Percentiles rank a stretch among this genome's conserved stretches.
phyloP scores from a whole-genome alignment of 1,284 basidiomycete genomes.

The Taiwanofungus camphoratus region DNA sequence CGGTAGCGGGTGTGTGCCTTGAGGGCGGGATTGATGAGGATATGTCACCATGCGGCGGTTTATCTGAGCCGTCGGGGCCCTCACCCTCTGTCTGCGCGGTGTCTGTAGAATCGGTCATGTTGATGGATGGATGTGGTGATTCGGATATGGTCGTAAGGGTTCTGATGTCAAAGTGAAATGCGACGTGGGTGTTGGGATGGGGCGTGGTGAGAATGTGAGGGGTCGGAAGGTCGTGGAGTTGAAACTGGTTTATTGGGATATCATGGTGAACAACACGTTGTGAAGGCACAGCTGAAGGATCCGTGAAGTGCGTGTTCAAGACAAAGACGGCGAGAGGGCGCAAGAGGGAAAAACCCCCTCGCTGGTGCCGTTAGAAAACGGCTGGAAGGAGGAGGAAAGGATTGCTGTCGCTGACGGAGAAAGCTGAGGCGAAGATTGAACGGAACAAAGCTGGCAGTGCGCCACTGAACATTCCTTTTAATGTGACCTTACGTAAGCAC shows the following conservation, averaged over 20 bases:
- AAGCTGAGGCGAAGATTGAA: conserved; percentile 17
- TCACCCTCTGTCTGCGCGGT: conserved; percentile 52
- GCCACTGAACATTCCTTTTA: conserved; percentile 20
- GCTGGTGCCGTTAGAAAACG: conserved; percentile 22
- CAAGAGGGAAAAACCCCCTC: conserved; percentile 28
- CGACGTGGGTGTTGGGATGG: conserved; percentile 10
- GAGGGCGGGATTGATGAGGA: conserved; percentile 19
- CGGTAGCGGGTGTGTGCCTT: conserved; percentile 13
- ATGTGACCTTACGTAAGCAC: conserved; percentile 16
- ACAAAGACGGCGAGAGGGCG: conserved; percentile 22
- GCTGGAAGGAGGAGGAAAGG: conserved; percentile 12
- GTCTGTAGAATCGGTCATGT: conserved; percentile 26
- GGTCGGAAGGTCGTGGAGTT: conserved; percentile 15
- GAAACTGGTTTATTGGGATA: conserved; percentile 30
- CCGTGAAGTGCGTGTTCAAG: conserved; percentile 14
- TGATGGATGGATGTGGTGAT: conserved; percentile 12
- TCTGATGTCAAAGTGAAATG: conserved; percentile 8
- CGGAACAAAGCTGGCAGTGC: conserved; percentile 19
- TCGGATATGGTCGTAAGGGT: conserved; percentile 10
- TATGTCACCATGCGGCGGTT: conserved; percentile 39
- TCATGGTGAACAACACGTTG: conserved; percentile 29
- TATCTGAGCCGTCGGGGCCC: conserved; percentile 52
- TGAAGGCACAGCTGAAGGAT: conserved; percentile 11
- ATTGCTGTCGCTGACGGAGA: conserved; percentile 12
- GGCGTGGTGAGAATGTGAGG: conserved; percentile 14